phyloP scores from a whole-genome alignment of 345 rosid species.

The Pistacia integerrima region DNA sequence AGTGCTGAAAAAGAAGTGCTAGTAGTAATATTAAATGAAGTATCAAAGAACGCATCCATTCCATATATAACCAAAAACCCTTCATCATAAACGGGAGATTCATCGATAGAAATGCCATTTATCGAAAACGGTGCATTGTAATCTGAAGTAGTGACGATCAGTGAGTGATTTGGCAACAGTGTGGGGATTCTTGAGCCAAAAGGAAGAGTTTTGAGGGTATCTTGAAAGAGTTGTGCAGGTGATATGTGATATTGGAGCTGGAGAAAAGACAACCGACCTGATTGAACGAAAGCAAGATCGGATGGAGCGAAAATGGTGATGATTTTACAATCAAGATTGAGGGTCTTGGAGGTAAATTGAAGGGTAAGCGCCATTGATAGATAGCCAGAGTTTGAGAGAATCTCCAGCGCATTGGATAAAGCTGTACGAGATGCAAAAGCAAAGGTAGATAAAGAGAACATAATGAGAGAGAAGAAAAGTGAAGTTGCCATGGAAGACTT shows the following conservation, averaged over 20 bases:
- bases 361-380: slow-evolving; percentile 52
- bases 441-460: slow-evolving; percentile 10
- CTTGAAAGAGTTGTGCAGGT: slow-evolving; percentile 29
- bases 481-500: slow-evolving; percentile 9
- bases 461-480: slow-evolving; percentile 2
- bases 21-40: too few species aligned
- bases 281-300: slow-evolving; percentile 31
- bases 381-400: slow-evolving; percentile 41
- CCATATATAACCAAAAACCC: too few species aligned
- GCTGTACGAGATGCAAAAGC: slow-evolving; percentile 22
- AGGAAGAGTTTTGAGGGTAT: slow-evolving; percentile 28
- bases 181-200: slow-evolving; percentile 41
- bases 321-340: slow-evolving; percentile 31
- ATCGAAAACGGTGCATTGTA: background rate
- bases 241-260: slow-evolving; percentile 38
- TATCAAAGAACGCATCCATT: too few species aligned
- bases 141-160: slow-evolving; percentile 26
- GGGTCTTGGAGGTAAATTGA: slow-evolving; percentile 27
- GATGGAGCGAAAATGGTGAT: slow-evolving; percentile 47
- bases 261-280: slow-evolving; percentile 40
- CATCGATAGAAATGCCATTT: too few species aligned
- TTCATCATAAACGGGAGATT: too few species aligned
- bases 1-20: too few species aligned
- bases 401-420: slow-evolving; percentile 30
- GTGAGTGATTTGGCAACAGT: slow-evolving; percentile 26